Conservation (phyloP, 2,329 filamentous ascomycete species). For the Calonectria ilicicola region DNA sequence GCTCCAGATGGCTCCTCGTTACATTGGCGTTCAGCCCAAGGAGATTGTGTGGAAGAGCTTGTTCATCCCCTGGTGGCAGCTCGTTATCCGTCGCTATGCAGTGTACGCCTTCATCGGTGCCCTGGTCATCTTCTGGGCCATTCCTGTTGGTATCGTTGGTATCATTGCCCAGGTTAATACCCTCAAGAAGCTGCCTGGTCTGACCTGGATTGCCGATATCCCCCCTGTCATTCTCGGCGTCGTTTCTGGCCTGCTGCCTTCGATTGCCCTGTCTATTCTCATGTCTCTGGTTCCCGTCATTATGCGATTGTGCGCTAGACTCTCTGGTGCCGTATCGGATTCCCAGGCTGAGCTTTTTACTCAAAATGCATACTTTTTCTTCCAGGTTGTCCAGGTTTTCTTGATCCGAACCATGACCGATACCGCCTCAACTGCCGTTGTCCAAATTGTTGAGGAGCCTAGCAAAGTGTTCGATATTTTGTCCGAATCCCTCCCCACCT, state of each 20-base stretch:
- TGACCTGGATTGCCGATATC: conserved; percentile 79
- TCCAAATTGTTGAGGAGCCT: conserved; percentile 73
- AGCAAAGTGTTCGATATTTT: conserved; percentile 71
- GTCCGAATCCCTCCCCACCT: conserved; percentile 79
- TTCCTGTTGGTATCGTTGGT: conserved; percentile 83
- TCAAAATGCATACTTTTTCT: conserved; percentile 92
- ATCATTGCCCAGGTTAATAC: conserved; percentile 85
- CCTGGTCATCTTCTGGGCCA: conserved; percentile 87
- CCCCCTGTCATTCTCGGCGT: conserved; percentile 79
- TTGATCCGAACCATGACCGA: conserved; percentile 86
- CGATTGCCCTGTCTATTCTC: conserved; percentile 81
- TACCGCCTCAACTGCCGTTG: conserved; percentile 77
- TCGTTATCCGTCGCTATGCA: conserved; percentile 75
- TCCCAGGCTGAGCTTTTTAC: conserved; percentile 88
- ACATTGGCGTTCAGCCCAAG: conserved; percentile 81
- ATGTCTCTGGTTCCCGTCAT: conserved; percentile 82
- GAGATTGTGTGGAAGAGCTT: conserved; percentile 92
- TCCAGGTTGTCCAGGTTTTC: conserved; percentile 95
- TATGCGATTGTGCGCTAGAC: conserved; percentile 77
- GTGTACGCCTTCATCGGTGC: conserved; percentile 76
- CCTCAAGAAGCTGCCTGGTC: conserved; percentile 74
- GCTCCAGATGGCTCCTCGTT: conserved; percentile 86
- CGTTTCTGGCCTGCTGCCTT: conserved; percentile 85
- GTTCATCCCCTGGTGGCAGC: conserved; percentile 76
- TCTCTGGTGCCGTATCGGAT: conserved; percentile 82